A percentile compares a stretch with the other conserved stretches of the same genome.
Evolutionary conservation across 441 rosid genomes (phyloP).

Genomic region (Adansonia rubrostipa): DNA sequence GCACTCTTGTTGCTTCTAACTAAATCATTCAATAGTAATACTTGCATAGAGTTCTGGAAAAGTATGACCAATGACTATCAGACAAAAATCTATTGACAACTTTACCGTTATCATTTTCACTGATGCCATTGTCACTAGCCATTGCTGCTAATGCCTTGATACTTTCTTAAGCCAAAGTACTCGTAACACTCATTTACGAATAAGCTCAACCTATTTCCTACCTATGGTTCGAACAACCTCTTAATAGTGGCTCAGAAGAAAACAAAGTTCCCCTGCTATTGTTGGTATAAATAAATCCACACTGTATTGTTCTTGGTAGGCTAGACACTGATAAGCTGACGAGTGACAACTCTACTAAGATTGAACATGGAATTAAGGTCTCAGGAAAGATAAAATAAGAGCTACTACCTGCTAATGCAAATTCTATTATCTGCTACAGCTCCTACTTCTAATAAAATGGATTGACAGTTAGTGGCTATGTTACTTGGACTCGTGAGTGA

Average conservation of each 20-base stretch:
- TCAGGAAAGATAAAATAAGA: background rate
- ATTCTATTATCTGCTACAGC: background rate
- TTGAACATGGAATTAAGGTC: background rate
- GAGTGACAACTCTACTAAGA: background rate
- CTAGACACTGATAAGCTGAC: background rate
- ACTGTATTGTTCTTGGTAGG: background rate
- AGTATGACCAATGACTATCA: too few relatives aligned
- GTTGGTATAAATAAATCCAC: background rate
- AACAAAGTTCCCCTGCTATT: background rate
- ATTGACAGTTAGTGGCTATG: background rate
- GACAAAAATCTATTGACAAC: too few relatives aligned
- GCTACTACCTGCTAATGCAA: background rate
- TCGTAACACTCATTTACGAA: background rate
- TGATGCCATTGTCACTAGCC: background rate
- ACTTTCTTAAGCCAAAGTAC: background rate
- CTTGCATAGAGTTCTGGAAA: too few relatives aligned
- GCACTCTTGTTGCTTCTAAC: background rate
- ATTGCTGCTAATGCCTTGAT: background rate
- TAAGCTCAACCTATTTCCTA: background rate
- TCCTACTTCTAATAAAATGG: conserved; percentile 21
- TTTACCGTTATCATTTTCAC: too few relatives aligned
- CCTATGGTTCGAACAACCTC: background rate
- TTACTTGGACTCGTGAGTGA: too few relatives aligned
- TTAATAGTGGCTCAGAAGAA: background rate
- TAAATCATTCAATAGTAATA: too few relatives aligned